phyloP scores from a whole-genome alignment of 257 asterid species.

The Solanum clarkiae region DNA sequence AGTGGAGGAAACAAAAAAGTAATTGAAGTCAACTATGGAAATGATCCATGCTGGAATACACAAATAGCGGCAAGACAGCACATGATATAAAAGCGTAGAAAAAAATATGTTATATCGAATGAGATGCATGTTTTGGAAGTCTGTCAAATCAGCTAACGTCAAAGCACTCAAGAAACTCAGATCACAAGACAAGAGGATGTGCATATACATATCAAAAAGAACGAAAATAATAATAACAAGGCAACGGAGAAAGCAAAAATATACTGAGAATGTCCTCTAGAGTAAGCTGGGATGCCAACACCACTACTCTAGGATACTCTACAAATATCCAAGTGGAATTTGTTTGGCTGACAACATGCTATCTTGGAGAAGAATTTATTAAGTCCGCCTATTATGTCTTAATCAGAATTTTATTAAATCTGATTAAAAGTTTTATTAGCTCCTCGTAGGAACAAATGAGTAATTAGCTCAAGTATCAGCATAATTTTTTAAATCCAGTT shows the following conservation, averaged over 20 bases:
- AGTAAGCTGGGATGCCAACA: not conserved
- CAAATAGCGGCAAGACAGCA: not conserved
- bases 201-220: not conserved
- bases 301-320: not conserved
- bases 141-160: not conserved
- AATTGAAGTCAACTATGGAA: not conserved
- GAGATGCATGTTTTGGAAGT: not conserved
- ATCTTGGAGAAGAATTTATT: not conserved
- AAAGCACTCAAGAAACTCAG: not conserved
- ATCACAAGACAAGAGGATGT: not conserved
- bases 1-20: not conserved
- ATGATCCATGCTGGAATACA: not conserved
- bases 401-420: not conserved
- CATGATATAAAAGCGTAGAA: not conserved
- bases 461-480: not conserved
- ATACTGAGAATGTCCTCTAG: not conserved
- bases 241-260: not conserved
- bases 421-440: not conserved
- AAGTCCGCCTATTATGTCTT: not conserved
- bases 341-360: not conserved
- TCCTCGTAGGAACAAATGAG: not conserved
- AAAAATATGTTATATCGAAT: not conserved
- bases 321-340: not conserved
- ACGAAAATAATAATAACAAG: not conserved
- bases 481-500: not conserved